phyloP scores from a whole-genome alignment of 2,329 filamentous ascomycete genomes.

The Paraconiothyrium sp. region DNA sequence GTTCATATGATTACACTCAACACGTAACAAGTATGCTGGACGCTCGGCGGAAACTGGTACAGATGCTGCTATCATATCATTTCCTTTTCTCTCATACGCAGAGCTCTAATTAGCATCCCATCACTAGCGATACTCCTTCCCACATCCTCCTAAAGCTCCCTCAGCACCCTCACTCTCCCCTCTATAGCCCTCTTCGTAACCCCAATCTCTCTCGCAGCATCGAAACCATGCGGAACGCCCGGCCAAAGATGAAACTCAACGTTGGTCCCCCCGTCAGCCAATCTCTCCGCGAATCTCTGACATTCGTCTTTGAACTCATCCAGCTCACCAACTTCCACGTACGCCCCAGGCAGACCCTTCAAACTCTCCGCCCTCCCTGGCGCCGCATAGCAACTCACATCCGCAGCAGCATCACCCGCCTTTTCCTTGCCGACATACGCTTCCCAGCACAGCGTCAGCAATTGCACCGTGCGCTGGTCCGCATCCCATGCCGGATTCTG shows the following conservation, averaged over 20 bases:
- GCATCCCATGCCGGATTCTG: constrained; percentile 23
- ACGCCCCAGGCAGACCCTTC: constrained; percentile 53
- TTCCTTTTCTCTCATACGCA: no score
- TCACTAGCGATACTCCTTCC: background rate
- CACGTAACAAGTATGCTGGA: no score
- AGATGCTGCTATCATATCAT: no score
- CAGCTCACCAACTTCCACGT: constrained; percentile 55
- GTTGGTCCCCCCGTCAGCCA: background rate
- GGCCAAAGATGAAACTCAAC: background rate
- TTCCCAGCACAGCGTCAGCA: constrained; percentile 17
- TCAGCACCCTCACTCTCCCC: background rate
- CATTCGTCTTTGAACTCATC: constrained; percentile 58
- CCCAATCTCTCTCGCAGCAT: constrained; percentile 1
- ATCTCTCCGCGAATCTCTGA: constrained; percentile 49
- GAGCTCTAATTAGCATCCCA: no score
- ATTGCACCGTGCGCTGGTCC: constrained; percentile 42
- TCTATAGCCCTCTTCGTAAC: background rate
- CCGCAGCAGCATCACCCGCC: constrained; percentile 2
- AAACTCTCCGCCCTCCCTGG: constrained; percentile 46
- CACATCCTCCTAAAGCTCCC: background rate
- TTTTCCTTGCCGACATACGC: constrained; percentile 27
- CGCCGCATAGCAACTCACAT: constrained; percentile 31
- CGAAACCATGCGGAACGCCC: background rate
- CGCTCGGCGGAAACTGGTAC: no score
- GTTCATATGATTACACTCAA: no score